Conservation (phyloP, 1,284 basidiomycete species). For the Cryptococcus sp. region DNA sequence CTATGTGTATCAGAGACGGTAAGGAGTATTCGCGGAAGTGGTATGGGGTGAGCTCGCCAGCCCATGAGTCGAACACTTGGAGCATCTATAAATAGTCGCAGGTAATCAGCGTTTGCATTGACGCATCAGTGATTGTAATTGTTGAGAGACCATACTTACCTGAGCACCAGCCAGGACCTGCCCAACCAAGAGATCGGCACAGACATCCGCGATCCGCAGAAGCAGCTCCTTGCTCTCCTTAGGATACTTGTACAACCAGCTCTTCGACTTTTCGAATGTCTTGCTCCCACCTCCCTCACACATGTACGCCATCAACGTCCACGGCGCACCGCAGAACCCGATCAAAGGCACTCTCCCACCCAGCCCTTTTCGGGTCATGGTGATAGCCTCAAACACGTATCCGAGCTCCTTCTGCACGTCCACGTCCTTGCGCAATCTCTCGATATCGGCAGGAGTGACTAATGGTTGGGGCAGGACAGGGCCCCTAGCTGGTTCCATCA, state of each 20-base stretch:
- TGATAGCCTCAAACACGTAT: conserved; percentile 90
- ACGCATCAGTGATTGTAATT: background rate
- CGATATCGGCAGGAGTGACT: conserved; percentile 70
- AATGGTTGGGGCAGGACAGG: conserved; percentile 85
- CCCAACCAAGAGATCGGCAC: conserved; percentile 81
- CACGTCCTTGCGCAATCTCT: conserved; percentile 63
- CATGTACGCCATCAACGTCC: conserved; percentile 98
- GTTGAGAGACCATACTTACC: conserved; percentile 57
- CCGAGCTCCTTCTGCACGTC: conserved; percentile 78
- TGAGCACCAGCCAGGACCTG: conserved; percentile 92
- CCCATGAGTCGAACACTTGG: conserved; percentile 96
- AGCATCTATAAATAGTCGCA: conserved; percentile 63
- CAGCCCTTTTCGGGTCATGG: conserved; percentile 72
- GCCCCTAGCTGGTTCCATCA: conserved; percentile 78
- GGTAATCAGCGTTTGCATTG: background rate
- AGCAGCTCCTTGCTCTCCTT: conserved; percentile 76
- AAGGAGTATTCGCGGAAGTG: conserved; percentile 70
- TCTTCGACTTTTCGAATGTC: conserved; percentile 83
- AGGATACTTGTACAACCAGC: conserved; percentile 88
- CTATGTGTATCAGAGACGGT: conserved; percentile 53
- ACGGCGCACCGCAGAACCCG: conserved; percentile 92
- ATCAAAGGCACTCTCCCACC: conserved; percentile 87
- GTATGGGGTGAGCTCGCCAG: conserved; percentile 81
- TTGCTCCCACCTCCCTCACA: conserved; percentile 89
- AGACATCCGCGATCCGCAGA: conserved; percentile 75